Evolutionary conservation across 2,329 filamentous ascomycete genomes (phyloP), one percentile per base, ranked within the genome.

Genomic region (Colletotrichum gloeosporioides): DNA sequence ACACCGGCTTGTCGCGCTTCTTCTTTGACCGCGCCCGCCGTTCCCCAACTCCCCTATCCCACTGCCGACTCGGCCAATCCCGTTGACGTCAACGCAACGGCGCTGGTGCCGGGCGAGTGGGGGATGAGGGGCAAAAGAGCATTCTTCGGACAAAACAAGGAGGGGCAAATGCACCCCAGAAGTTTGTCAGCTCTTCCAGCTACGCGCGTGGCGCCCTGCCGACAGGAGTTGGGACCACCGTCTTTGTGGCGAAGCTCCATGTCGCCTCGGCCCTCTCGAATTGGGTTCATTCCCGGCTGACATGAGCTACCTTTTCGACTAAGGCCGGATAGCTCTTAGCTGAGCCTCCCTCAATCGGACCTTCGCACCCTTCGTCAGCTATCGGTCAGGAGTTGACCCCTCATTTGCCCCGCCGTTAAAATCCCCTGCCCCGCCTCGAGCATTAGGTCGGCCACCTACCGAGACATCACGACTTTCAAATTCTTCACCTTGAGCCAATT

Each of bases 381-480:
- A 73, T 64, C 57, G 18, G 39, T 67, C 59, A 72, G 16, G 63
- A 63, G 70, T 63, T 72, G 63, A 63, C 73, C 67, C 73, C 73
- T 68, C 69, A 75, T 29, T 64, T 9, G 63, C 69, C 73, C 73
- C 73, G 69, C 73, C 70, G 64, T 65, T 69, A 61, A 73, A 73
- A 73, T 63, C 74, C 70, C 59, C 32, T 31, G 44, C 57, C 63
- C 69, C 73, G 69, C 73, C 68, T 62, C 31, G 15, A 61, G 53
- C 15, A n/a, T 32, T 22, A 29, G 10, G 49, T 64, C 27, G 29
- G 68, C 6, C 59, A 65, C 69, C 70, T 22, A 31, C 70, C 27
- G 32, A 27, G 57, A 39, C 18, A 61, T 69, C 55, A 25, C 22
- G 32, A 55, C 44, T n/a, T 59, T 67, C 44, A 22, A 73, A 55